Conservation (phyloP, 108 stramenopile genomes). For the Aurantiochytrium sp. region DNA sequence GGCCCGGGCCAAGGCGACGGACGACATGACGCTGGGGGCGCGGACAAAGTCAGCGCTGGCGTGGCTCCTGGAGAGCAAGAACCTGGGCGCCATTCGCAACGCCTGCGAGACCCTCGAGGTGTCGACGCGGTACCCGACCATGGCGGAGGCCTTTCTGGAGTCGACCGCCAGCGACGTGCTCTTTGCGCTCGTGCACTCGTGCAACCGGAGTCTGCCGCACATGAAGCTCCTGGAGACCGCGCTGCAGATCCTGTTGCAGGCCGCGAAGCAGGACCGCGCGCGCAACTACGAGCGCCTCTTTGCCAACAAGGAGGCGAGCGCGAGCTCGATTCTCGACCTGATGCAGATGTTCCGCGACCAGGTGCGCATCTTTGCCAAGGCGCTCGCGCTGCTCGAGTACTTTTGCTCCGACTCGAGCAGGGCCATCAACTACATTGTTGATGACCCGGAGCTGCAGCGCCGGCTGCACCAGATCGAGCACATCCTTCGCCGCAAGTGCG, state of each 20-base stretch:
- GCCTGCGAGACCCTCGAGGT: constrained; percentile 65
- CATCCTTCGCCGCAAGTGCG: background rate
- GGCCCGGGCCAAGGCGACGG: background rate
- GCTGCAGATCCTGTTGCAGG: constrained; percentile 68
- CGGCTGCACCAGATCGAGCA: background rate
- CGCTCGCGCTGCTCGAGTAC: background rate
- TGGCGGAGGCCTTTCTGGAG: constrained; percentile 51
- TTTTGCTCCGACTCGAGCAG: constrained; percentile 8
- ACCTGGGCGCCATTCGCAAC: constrained; percentile 66
- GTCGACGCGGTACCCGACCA: constrained; percentile 55
- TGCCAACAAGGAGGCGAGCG: constrained; percentile 51
- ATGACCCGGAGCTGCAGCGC: background rate
- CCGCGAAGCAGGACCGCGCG: constrained; percentile 50
- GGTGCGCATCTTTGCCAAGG: constrained; percentile 44
- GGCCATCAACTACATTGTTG: background rate
- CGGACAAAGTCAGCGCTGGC: constrained; percentile 52
- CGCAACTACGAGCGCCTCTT: constrained; percentile 38
- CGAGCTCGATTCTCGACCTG: constrained; percentile 67
- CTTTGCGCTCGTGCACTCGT: constrained; percentile 63
- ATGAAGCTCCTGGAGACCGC: constrained; percentile 68
- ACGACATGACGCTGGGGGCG: constrained; percentile 28
- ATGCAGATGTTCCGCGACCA: constrained; percentile 84
- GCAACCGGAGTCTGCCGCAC: constrained; percentile 85
- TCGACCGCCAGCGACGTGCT: constrained; percentile 64
- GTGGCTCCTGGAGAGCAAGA: constrained; percentile 56